Evolutionary conservation across 2,329 filamentous ascomycete species (phyloP), one percentile per base, ranked within the genome.

Genomic region (Fusarium sp.): DNA sequence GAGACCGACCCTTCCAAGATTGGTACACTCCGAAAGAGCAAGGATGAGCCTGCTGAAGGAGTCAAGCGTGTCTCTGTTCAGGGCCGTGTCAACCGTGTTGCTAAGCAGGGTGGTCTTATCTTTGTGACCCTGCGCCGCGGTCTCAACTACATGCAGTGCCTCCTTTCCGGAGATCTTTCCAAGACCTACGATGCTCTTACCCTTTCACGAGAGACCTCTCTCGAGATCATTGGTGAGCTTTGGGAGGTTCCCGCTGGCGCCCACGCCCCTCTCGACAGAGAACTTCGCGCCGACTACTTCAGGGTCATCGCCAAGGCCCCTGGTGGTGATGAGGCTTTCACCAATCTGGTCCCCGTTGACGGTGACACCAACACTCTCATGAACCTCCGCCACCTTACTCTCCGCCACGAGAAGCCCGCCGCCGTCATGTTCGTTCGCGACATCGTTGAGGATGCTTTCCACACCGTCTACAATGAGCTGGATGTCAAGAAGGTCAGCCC

Each of bases 121-220:
- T 98, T 98, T 83, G 86, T 97, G 78, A 95, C 92, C 20, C 86
- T 97, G 68, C 87, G 91, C 72, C 93, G 96, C 78, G 95, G 95
- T 65, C 93, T 95, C 78, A 76, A 75, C 60, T 91, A 91, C 78
- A 86, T 98, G 81, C 94, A 97, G 85, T 70, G 71, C 15, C 62
- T 77, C 6, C 50, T 77, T 22, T 73, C 75, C 6, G 94, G 94
- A 63, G 88, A 94, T 71, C 87, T 98, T 76, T 92, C 94, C 74
- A 94, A 94, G 86, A 95, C 93, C n/a, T 97, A 97, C 85, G 94
- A 97, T 79, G 93, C 94, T 70, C 86, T 97, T 76, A 94, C 92
- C 29, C 89, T 98, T 75, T 93, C 94, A 36, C 91, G 92, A 70
- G 94, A 95, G 83, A 96, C 94, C n/a, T 94, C 94, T 56, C 90